Conservation (phyloP, 768 basidiomycete genomes). For the Lactarius deliciosus region DNA sequence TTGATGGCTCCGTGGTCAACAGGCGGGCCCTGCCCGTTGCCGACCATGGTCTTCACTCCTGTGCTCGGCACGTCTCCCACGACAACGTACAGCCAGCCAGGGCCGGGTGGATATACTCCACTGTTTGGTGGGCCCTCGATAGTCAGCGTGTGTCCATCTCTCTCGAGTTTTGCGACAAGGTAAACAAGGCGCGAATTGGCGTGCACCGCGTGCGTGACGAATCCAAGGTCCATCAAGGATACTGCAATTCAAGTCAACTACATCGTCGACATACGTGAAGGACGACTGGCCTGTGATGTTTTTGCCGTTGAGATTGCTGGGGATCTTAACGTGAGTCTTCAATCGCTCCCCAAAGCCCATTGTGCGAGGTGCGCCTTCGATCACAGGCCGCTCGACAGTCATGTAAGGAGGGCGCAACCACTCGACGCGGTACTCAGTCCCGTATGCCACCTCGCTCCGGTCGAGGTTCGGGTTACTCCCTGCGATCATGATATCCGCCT, state of each 20-base stretch:
- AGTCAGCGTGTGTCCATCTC: slow-evolving; percentile 49
- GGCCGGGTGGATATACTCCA: slow-evolving; percentile 75
- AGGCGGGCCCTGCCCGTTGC: slow-evolving; percentile 59
- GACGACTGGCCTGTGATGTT: slow-evolving; percentile 50
- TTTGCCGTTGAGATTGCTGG: slow-evolving; percentile 38
- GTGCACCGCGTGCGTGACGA: slow-evolving; percentile 73
- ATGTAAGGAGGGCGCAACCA: slow-evolving; percentile 85
- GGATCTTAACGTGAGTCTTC: slow-evolving; percentile 46
- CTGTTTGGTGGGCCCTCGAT: slow-evolving; percentile 65
- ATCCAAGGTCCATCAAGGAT: slow-evolving; percentile 79
- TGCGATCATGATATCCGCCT: slow-evolving; percentile 71
- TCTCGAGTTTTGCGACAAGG: slow-evolving; percentile 47
- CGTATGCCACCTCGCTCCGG: slow-evolving; percentile 66
- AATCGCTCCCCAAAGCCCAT: slow-evolving; percentile 49
- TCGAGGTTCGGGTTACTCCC: slow-evolving; percentile 86
- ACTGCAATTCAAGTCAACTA: slow-evolving; percentile 42
- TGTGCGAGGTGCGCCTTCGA: slow-evolving; percentile 34
- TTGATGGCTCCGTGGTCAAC: slow-evolving; percentile 54
- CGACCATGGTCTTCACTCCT: slow-evolving; percentile 65
- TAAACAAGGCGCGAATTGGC: slow-evolving; percentile 76
- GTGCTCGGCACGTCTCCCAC: slow-evolving; percentile 63
- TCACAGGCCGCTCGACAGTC: slow-evolving; percentile 54
- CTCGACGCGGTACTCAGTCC: slow-evolving; percentile 88
- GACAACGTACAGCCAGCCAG: slow-evolving; percentile 73
- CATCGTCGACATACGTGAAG: background rate